Percentiles rank a stretch among this genome's conserved stretches.
Evolutionary conservation across 176 grass and related monocot genomes (phyloP).

Genomic region (Aegilops tauschii): DNA sequence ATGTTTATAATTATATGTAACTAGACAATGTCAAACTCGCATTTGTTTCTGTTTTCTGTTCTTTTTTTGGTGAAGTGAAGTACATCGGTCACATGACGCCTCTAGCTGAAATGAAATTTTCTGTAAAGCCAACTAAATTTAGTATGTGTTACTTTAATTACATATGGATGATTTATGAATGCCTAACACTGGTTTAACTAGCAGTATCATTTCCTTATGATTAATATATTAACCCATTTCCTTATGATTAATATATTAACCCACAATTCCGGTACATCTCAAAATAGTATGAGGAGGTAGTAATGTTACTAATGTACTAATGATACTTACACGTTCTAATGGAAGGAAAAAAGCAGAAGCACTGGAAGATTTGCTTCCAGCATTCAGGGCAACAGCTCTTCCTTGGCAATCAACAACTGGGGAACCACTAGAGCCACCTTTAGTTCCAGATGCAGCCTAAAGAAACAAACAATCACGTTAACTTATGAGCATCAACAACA

Average conservation of each 20-base stretch:
- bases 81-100: not conserved
- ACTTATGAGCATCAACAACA: not conserved
- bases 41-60: not conserved
- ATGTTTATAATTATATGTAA: not conserved
- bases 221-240: not conserved
- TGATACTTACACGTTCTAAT: constrained; percentile 73
- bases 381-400: constrained; percentile 98
- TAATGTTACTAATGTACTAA: not conserved
- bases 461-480: constrained; percentile 30
- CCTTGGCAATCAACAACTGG: constrained; percentile 97
- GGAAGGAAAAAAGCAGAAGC: constrained; percentile 98
- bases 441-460: constrained; percentile 97
- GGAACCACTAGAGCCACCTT: constrained; percentile 98
- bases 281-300: not conserved
- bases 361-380: constrained; percentile 97
- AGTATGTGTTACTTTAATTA: not conserved
- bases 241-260: not conserved
- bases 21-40: not conserved
- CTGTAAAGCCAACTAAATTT: not conserved
- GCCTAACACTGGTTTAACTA: not conserved
- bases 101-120: not conserved
- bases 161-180: not conserved
- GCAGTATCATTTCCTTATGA: not conserved
- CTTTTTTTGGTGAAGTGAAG: not conserved
- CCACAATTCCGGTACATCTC: not conserved